Evolutionary conservation across 345 rosid genomes (phyloP), one percentile per base, ranked within the genome.

Genomic region (Eucalyptus cloeziana): DNA sequence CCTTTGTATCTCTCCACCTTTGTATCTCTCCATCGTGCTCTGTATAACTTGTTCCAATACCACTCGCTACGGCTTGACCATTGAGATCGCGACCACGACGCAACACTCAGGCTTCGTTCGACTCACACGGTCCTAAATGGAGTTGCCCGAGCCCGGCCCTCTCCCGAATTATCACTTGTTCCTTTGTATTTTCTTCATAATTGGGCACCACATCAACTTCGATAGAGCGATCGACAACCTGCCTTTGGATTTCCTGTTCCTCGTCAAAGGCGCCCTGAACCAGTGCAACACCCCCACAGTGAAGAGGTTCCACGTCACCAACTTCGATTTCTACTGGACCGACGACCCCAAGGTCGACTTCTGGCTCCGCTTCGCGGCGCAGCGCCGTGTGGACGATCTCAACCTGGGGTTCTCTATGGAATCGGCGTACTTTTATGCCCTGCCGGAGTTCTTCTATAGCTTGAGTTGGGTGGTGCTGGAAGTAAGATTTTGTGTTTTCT

Each of bases 351-450:
- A 51, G 11, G 45, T 51, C 44, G 45, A 52, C 30, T 14, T 44
- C 30, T 0, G 64, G 87, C 62, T 86, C 58, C 7, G 30, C 22
- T 17, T 40, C 40, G 64, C 19, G 25, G 9, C 17, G 45, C 33
- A 0, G 13, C 37, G 47, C 37, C 87, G 10, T 2, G 67, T 11
- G 67, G 67, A 60, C 7, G 67, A 60, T 5, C 31, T 60, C 67
- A 27, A 27, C 67, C 15, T 60, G 67, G 30, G 67, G 31, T 2
- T 60, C 14, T 10, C 31, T 25, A 5, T 25, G n/a, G 14, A 27
- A 10, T 25, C 31, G 67, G 2, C 0, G 31, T 10, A 0, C 31
- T 25, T 60, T 12, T 60, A 5, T 1, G 1, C 2, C 7, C 67
- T 60, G 67, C 31, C 67, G 31, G 67, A 27, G 30, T 0, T 60